Evolutionary conservation across 2,329 filamentous ascomycete genomes (phyloP).

Genomic region (Cladobotryum protrusum): DNA sequence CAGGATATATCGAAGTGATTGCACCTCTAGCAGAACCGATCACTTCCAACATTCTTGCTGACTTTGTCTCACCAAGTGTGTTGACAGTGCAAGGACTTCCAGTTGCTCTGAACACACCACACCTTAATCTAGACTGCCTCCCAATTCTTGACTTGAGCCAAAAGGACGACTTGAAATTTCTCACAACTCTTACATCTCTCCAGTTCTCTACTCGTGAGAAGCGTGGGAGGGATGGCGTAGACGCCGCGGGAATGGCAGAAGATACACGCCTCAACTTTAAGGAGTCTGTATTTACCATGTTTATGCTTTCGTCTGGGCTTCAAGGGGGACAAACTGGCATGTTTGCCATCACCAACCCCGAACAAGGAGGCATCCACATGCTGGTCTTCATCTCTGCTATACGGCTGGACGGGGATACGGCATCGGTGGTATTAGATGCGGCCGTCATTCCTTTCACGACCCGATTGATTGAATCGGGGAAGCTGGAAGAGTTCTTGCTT

Average conservation of each 20-base stretch:
- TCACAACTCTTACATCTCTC: slow-evolving; percentile 32
- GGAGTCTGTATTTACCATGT: slow-evolving; percentile 41
- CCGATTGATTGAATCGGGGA: slow-evolving; percentile 24
- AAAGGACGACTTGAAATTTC: slow-evolving; percentile 30
- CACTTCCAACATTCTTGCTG: slow-evolving; percentile 18
- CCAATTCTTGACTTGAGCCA: slow-evolving; percentile 35
- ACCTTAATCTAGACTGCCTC: slow-evolving; percentile 39
- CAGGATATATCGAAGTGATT: slow-evolving; percentile 39
- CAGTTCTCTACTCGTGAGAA: slow-evolving; percentile 39
- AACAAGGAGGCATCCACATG: slow-evolving; percentile 34
- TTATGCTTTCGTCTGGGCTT: slow-evolving; percentile 39
- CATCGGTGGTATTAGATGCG: slow-evolving; percentile 40
- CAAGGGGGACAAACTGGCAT: slow-evolving; percentile 39
- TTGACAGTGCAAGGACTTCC: slow-evolving; percentile 26
- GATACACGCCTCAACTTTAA: slow-evolving; percentile 41
- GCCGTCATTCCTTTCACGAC: slow-evolving; percentile 40
- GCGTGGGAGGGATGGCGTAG: slow-evolving; percentile 24
- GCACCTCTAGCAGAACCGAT: slow-evolving; percentile 25
- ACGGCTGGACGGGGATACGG: slow-evolving; percentile 37
- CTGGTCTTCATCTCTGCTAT: slow-evolving; percentile 33
- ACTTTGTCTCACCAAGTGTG: slow-evolving; percentile 32
- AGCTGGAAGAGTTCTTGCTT: slow-evolving; percentile 34
- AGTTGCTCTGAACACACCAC: slow-evolving; percentile 31
- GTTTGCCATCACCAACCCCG: slow-evolving; percentile 35
- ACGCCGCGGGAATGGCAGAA: slow-evolving; percentile 17